These are phyloP conservation scores for Ziziphus jujuba DNA, from an alignment of 306 rosid genomes.

Conservation along the genomic window DNA sequence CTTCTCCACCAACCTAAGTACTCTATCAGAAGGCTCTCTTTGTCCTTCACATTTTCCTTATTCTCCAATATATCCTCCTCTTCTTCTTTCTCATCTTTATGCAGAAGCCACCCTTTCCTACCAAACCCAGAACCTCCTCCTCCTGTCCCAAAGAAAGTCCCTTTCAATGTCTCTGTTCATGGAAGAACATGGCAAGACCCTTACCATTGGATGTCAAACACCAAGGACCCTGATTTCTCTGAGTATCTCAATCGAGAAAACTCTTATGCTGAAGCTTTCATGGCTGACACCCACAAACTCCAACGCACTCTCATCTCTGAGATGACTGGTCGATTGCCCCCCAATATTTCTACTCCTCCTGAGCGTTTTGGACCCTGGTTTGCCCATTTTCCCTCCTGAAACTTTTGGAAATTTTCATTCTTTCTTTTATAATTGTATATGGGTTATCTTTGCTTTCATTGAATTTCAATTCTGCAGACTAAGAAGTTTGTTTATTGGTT, in stretches of 20 bases:
- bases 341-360: slow-evolving; percentile 76
- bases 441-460: not conserved
- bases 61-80: slow-evolving; percentile 23
- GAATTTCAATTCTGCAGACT: not conserved
- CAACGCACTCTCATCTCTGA: slow-evolving; percentile 55
- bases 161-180: slow-evolving; percentile 60
- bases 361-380: slow-evolving; percentile 97
- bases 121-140: slow-evolving; percentile 48
- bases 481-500: not conserved
- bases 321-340: slow-evolving; percentile 69
- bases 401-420: not conserved
- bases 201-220: slow-evolving; percentile 84
- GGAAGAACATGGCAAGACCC: slow-evolving; percentile 74
- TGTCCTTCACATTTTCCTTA: slow-evolving; percentile 10
- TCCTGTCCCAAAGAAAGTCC: slow-evolving; percentile 60
- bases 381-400: slow-evolving; percentile 19
- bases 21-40: slow-evolving; percentile 18
- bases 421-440: not conserved
- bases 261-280: slow-evolving; percentile 66
- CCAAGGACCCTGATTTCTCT: slow-evolving; percentile 57
- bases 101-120: slow-evolving; percentile 33
- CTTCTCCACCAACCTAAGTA: slow-evolving; percentile 26
- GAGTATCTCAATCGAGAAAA: slow-evolving; percentile 65
- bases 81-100: slow-evolving; percentile 42
- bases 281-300: slow-evolving; percentile 66